A percentile compares a stretch with the other conserved stretches of the same genome.
These are phyloP conservation scores for Ciborinia camelliae DNA, from an alignment of 2,329 filamentous ascomycete genomes.

Conservation along the genomic window DNA sequence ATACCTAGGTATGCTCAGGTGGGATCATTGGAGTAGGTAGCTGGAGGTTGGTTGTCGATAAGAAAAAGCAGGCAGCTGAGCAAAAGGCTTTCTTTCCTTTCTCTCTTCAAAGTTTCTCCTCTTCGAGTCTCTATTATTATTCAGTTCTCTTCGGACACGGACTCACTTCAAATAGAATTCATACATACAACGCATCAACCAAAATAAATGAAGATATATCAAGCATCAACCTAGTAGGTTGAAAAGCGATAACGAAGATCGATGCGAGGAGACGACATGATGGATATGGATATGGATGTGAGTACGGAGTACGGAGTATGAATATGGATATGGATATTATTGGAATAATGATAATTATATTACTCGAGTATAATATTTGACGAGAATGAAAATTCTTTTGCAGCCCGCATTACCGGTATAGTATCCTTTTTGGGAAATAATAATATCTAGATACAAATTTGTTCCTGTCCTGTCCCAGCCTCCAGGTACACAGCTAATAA, in stretches of 20 bases:
- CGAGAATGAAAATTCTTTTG: background rate
- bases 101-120: too few relatives aligned
- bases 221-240: background rate
- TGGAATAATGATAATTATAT: background rate
- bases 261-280: background rate
- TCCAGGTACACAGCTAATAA: background rate
- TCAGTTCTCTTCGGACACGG: background rate
- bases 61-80: background rate
- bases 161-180: background rate
- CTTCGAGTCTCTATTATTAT: background rate
- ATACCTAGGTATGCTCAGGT: too few relatives aligned
- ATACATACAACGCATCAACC: background rate
- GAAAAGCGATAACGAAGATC: background rate
- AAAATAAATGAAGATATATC: background rate
- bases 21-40: too few relatives aligned
- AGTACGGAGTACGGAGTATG: too few relatives aligned
- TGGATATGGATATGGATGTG: too few relatives aligned
- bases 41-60: background rate
- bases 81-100: background rate
- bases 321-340: background rate
- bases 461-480: too few relatives aligned
- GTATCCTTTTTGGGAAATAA: background rate
- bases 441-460: constrained; percentile 2
- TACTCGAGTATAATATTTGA: background rate
- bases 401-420: background rate